phyloP scores from a whole-genome alignment of 495 filamentous ascomycete species.

The Aspergillus incahuasiensis region DNA sequence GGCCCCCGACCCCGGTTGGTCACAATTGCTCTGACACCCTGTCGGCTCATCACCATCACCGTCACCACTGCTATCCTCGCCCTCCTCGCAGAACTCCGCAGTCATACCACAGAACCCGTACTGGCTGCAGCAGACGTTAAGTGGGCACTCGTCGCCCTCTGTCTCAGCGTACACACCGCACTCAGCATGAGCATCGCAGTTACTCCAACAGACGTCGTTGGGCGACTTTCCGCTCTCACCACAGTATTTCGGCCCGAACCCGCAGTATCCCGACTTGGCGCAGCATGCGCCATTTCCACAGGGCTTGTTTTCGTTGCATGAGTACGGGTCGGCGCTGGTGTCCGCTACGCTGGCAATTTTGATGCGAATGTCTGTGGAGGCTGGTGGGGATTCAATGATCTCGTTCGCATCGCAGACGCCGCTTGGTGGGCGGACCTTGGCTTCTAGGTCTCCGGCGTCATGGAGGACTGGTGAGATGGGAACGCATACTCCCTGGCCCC shows the following conservation, averaged over 20 bases:
- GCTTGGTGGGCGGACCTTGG: background rate
- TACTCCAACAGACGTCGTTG: constrained; percentile 12
- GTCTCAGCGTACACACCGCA: constrained; percentile 26
- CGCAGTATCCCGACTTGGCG: no score
- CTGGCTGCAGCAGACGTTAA: constrained; percentile 29
- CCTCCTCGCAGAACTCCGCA: constrained; percentile 39
- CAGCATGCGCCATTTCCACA: constrained; percentile 10
- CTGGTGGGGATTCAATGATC: background rate
- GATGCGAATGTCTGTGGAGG: background rate
- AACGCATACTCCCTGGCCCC: background rate
- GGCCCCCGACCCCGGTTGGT: background rate
- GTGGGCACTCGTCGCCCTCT: constrained; percentile 21
- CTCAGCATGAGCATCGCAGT: constrained; percentile 30
- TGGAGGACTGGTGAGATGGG: background rate
- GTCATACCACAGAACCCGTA: constrained; percentile 36
- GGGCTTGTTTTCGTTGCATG: background rate
- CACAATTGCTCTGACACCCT: constrained; percentile 13
- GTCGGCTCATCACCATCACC: background rate
- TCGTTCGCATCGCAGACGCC: background rate
- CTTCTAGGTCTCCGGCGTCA: background rate
- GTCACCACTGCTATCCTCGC: no score
- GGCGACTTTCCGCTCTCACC: constrained; percentile 3
- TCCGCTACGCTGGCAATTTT: background rate
- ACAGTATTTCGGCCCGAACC: constrained; percentile 5
- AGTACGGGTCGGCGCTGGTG: background rate